Conservation (phyloP, 2,329 filamentous ascomycete genomes). For the Cladosporium sp. region DNA sequence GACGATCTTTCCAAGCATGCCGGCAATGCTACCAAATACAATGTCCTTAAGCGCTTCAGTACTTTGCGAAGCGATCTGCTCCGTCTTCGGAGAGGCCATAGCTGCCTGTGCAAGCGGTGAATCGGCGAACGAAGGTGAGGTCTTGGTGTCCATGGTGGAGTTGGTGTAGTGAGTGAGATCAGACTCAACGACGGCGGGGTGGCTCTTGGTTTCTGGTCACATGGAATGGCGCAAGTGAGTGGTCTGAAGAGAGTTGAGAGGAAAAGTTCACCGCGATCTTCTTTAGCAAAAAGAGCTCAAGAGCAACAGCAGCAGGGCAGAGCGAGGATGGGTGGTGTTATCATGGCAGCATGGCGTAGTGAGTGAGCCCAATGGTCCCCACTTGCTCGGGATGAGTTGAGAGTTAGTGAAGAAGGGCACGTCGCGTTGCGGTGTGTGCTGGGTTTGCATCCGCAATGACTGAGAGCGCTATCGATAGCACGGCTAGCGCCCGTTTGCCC, state of each 20-base stretch:
- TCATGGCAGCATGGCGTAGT: conserved; percentile 36
- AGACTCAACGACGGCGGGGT: background rate
- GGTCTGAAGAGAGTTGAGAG: conserved; percentile 1
- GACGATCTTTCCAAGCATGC: conserved; percentile 89
- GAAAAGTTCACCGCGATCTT: background rate
- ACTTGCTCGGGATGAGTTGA: conserved; percentile 9
- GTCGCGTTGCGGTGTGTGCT: conserved; percentile 7
- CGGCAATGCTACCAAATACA: conserved; percentile 84
- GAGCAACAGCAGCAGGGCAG: background rate
- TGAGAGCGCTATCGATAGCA: conserved; percentile 12
- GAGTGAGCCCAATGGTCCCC: conserved; percentile 12
- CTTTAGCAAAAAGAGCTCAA: conserved; percentile 7
- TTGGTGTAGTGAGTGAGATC: background rate
- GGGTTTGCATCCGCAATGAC: conserved; percentile 12
- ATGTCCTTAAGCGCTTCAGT: conserved; percentile 81
- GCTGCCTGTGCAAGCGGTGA: conserved; percentile 13
- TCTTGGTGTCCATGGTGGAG: conserved; percentile 23
- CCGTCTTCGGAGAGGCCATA: conserved; percentile 9
- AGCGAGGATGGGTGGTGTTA: conserved; percentile 26
- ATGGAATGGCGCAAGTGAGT: conserved; percentile 12
- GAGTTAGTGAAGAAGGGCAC: conserved; percentile 8
- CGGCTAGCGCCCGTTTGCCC: background rate
- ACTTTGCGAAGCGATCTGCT: conserved; percentile 42
- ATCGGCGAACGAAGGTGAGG: conserved; percentile 19
- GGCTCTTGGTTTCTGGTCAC: conserved; percentile 16